phyloP scores from a whole-genome alignment of 805 yeast genomes.

The Ogataea paraovalis region DNA sequence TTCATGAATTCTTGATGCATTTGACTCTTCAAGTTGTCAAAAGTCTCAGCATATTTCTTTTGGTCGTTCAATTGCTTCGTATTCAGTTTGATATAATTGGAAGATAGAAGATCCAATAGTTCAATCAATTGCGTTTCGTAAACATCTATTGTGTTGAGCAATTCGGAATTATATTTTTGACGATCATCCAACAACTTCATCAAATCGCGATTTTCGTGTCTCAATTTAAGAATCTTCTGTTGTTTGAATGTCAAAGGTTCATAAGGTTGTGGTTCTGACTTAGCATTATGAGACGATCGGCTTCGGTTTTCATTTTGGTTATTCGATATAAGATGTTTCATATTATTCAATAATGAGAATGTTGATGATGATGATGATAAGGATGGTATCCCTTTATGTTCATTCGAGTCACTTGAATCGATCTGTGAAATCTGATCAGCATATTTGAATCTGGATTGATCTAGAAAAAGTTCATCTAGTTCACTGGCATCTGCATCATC shows the following conservation, averaged over 20 bases:
- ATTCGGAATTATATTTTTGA: slow-evolving; percentile 16
- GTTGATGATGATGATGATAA: not conserved
- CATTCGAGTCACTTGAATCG: slow-evolving; percentile 1
- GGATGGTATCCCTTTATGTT: not conserved
- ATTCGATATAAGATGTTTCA: not conserved
- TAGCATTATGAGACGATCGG: not conserved
- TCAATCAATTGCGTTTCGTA: slow-evolving; percentile 16
- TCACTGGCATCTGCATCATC: not conserved
- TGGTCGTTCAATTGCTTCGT: slow-evolving; percentile 15
- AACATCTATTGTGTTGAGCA: slow-evolving; percentile 13
- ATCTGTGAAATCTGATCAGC: not conserved
- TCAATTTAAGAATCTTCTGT: slow-evolving; percentile 5
- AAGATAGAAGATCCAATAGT: slow-evolving; percentile 12
- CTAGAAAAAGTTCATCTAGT: not conserved
- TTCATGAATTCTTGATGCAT: slow-evolving; percentile 17
- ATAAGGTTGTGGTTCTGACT: not conserved
- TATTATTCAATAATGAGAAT: not conserved
- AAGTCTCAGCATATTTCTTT: slow-evolving; percentile 6
- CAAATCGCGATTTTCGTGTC: slow-evolving; percentile 14
- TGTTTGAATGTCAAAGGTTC: slow-evolving; percentile 1
- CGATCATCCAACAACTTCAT: slow-evolving; percentile 12
- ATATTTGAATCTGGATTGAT: not conserved
- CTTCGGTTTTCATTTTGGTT: not conserved
- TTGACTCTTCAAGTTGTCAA: slow-evolving; percentile 10
- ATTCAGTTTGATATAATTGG: slow-evolving; percentile 9